Base-by-base conservation (phyloP, 2,329 filamentous ascomycete genomes). In the Stagonosporopsis chrysanthemi region DNA sequence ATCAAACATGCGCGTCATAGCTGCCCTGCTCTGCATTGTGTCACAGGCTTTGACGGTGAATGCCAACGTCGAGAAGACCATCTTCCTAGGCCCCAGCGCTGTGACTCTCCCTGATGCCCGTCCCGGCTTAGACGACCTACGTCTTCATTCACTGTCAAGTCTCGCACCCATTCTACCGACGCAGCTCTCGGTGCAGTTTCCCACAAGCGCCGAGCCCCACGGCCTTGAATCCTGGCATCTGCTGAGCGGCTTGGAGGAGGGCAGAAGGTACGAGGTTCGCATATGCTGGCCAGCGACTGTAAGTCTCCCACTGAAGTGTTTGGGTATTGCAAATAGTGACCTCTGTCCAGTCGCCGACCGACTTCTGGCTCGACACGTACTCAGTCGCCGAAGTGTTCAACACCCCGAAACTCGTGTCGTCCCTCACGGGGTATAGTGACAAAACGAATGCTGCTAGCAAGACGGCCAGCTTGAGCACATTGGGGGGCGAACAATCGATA, bases 281-380 rank as follows among this genome's bases (percentile, higher is more conserved):
- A 83, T 97, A 58, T 98, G 94, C 79, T 99, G 94, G 93, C 84
- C 92, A 58, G 95, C 95, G 38, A 95, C 89, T 59, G 94, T 97
- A 83, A 78, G 90, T 83, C 29, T 35, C 15, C 17, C n/a, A 24
- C 5, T 9, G 3, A 31, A 12, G 61, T 57, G 54, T 50, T 45
- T 24, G 15, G 24, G 52, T 60, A 19, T 31, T 9, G 14, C 54
- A 31, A 22, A 50, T 61, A 45, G 66, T 68, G 60, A 69, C 64
- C 46, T 17, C 6, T 31, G 49, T 19, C 3, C 61, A 97, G 93
- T 90, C 97, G 88, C 94, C 94, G 41, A 96, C 93, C 0, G 79
- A 84, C 23, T 96, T 97, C 78, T 82, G 80, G 60, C 80, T 97
- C 22, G 81, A 87, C 57, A 86, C 88, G 1, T 86, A 87, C 72